Conservation (phyloP, 257 asterid species). For the Voacanga thouarsii region DNA sequence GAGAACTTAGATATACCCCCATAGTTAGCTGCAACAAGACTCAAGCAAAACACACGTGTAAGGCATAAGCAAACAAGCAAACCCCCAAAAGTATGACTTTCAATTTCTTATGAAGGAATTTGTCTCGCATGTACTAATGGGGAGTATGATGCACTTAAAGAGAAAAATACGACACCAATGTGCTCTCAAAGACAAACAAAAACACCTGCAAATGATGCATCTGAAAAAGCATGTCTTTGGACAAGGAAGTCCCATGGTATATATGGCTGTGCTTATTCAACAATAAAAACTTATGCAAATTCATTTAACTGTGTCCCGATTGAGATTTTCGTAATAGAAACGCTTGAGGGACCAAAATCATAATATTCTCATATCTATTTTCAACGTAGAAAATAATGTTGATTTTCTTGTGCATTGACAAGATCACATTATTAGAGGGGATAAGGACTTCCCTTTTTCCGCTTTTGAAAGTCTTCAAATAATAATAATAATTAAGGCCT, state of each 20-base stretch:
- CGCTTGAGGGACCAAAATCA: background rate
- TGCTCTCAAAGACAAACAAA: background rate
- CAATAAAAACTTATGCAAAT: background rate
- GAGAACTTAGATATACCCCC: conserved; percentile 92
- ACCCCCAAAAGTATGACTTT: background rate
- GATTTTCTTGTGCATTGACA: background rate
- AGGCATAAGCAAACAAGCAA: background rate
- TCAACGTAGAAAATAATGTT: background rate
- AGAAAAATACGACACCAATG: background rate
- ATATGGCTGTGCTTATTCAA: too few relatives aligned
- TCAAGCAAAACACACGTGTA: background rate
- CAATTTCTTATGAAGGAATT: background rate
- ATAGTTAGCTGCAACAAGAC: conserved; percentile 46
- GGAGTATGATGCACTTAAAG: too few relatives aligned
- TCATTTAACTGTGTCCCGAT: background rate
- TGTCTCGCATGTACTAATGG: background rate
- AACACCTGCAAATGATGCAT: background rate
- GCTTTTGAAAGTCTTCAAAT: background rate
- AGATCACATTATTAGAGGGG: background rate
- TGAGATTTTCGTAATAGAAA: background rate
- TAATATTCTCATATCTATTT: background rate
- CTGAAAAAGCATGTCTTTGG: background rate
- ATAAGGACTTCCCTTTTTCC: background rate
- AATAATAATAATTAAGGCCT: background rate
- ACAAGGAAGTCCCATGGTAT: background rate